These are phyloP conservation scores for Epichloe aotearoae DNA, from an alignment of 2,329 filamentous ascomycete species.

Conservation along the genomic window DNA sequence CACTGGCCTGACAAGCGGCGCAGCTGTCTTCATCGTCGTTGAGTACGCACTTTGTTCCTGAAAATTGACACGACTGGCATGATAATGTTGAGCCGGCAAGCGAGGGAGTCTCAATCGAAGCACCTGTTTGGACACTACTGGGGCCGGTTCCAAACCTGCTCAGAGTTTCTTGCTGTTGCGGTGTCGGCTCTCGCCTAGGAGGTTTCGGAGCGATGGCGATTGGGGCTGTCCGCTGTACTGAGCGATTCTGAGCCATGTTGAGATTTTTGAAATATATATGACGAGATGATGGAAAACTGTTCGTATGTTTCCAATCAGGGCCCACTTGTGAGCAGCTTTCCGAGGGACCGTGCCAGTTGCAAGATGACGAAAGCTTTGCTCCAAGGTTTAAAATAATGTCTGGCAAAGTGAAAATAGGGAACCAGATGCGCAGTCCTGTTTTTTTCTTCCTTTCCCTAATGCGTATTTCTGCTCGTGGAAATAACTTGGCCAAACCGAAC, in stretches of 20 bases:
- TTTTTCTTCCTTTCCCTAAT: background rate
- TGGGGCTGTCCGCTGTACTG: constrained; percentile 47
- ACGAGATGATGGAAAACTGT: background rate
- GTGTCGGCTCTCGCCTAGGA: constrained; percentile 26
- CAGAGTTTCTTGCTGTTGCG: constrained; percentile 33
- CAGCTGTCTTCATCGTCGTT: constrained; percentile 62
- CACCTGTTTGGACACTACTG: constrained; percentile 37
- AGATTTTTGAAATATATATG: constrained; percentile 10
- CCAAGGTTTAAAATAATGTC: background rate
- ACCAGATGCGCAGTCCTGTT: background rate
- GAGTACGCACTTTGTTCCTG: constrained; percentile 64
- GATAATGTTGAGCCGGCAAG: constrained; percentile 33
- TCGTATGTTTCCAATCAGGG: background rate
- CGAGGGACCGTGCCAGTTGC: background rate
- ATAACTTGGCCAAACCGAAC: constrained; percentile 4
- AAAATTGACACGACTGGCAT: constrained; percentile 62
- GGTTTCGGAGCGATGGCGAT: constrained; percentile 54
- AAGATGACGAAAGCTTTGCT: background rate
- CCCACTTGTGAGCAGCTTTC: background rate
- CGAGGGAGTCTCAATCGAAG: constrained; percentile 36
- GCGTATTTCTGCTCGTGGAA: background rate
- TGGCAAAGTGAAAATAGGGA: background rate
- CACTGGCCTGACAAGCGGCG: constrained; percentile 64
- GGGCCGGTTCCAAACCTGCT: constrained; percentile 36
- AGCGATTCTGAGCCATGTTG: constrained; percentile 38